Percentiles rank a stretch among this genome's conserved stretches.
phyloP scores from a whole-genome alignment of 2,329 filamentous ascomycete species.

The Phialophora macrospora region DNA sequence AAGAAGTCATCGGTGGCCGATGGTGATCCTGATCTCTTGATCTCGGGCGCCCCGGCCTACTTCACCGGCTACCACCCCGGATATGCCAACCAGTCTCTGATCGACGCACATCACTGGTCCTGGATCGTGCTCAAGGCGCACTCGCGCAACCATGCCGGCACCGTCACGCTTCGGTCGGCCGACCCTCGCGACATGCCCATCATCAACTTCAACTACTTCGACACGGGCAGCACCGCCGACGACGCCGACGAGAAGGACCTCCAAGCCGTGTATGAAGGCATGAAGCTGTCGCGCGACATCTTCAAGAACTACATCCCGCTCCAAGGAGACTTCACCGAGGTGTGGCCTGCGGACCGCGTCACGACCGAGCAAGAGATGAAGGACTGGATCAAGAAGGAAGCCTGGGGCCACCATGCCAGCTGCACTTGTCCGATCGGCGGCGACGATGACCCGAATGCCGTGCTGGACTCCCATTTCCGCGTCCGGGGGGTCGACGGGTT shows the following conservation, averaged over 20 bases:
- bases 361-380: conserved; percentile 52
- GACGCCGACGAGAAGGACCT: conserved; percentile 57
- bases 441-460: conserved; percentile 59
- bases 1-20: conserved; percentile 47
- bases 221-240: conserved; percentile 52
- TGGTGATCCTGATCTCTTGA: conserved; percentile 58
- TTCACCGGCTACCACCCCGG: conserved; percentile 63
- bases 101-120: conserved; percentile 50
- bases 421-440: conserved; percentile 62
- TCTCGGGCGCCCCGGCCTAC: conserved; percentile 60
- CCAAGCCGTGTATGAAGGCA: conserved; percentile 60
- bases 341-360: conserved; percentile 51
- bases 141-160: conserved; percentile 66
- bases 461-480: conserved; percentile 62
- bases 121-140: conserved; percentile 65
- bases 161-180: conserved; percentile 63
- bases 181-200: conserved; percentile 69
- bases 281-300: conserved; percentile 57
- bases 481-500: conserved; percentile 62
- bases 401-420: conserved; percentile 64
- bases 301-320: conserved; percentile 49
- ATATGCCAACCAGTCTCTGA: conserved; percentile 53
- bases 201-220: conserved; percentile 67
- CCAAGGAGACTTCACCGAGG: conserved; percentile 50
- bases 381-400: conserved; percentile 55